These are phyloP conservation scores for Hyaloscypha finlandica DNA, from an alignment of 495 filamentous ascomycete genomes.

Conservation along the genomic window DNA sequence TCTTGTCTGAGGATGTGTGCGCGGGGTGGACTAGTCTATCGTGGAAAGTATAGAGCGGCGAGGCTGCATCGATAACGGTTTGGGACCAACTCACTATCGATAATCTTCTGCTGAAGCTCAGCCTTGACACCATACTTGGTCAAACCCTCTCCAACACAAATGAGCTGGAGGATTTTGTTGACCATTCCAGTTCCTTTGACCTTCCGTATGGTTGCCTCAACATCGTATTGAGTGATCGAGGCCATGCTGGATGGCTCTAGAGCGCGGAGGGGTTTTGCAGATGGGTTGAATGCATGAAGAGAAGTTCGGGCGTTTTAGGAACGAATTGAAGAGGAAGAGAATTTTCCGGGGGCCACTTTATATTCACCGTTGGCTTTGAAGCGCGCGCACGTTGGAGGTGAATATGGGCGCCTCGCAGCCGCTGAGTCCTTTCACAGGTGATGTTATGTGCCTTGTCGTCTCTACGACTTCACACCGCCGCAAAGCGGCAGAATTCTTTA, in stretches of 20 bases:
- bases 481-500: not conserved
- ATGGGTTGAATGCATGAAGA: constrained; percentile 18
- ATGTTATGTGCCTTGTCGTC: constrained; percentile 3
- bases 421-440: not conserved
- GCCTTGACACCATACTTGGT: constrained; percentile 79
- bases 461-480: not conserved
- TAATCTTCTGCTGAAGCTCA: constrained; percentile 74
- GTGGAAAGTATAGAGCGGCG: not conserved
- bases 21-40: not conserved
- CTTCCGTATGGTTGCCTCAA: constrained; percentile 39
- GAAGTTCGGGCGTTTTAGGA: not conserved
- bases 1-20: not conserved
- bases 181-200: constrained; percentile 43
- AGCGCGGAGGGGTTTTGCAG: constrained; percentile 1
- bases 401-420: not conserved
- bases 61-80: constrained; percentile 4
- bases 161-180: constrained; percentile 71
- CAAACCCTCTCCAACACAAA: constrained; percentile 70
- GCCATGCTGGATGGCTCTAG: constrained; percentile 22
- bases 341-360: not conserved
- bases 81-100: constrained; percentile 62
- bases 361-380: not conserved
- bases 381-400: not conserved
- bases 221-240: constrained; percentile 39
- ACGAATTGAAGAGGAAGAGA: not conserved